Base-by-base conservation (phyloP, 164 flowering plant genomes). In the Buxus sempervirens region DNA sequence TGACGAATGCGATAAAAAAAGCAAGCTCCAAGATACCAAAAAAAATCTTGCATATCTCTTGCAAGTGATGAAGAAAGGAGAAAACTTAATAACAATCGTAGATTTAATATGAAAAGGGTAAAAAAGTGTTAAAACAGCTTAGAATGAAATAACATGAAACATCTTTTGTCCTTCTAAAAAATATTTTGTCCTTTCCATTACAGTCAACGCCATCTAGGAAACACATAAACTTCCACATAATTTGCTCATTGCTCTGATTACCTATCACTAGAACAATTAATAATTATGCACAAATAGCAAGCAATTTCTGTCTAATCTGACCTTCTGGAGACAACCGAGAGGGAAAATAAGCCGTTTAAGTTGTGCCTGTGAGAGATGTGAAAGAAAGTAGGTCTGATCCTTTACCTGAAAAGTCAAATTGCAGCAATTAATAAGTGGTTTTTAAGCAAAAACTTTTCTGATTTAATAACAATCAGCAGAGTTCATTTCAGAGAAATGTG, bases 371-470 rank as follows among this genome's bases (percentile, higher is more conserved):
- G 97, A 88, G 23, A 94, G 96, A 81, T 94, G 95, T 54, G 98
- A 94, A 54, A 94, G 93, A 73, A 94, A 94, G 81, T 94, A 94
- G 3, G 98, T 94, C 75, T 94, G 98, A 82, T 94, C 98, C 88
- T 94, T 94, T 64, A 94, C 90, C 98, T 94, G 81, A 68, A 79
- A 78, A 24, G 21, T n/a, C 22, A 60, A 72, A 49, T 27, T 15
- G 26, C 64, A n/a, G 13, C 36, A 42, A 56, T 26, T 23, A 63
- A 56, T 55, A 41, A 28, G 19, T 19, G 27, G 28, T n/a, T 42
- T 54, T 42, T 54, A 66, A 65, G 57, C 28, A 38, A 57, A 16
- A 22, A 58, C 20, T 59, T 45, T 23, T 26, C 56, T 20, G 19
- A 25, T 22, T 41, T 5, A 41, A 41, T 41, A 41, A 5, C 20